Conservation (phyloP, 495 filamentous ascomycete species). For the Chaetomium fimeti region DNA sequence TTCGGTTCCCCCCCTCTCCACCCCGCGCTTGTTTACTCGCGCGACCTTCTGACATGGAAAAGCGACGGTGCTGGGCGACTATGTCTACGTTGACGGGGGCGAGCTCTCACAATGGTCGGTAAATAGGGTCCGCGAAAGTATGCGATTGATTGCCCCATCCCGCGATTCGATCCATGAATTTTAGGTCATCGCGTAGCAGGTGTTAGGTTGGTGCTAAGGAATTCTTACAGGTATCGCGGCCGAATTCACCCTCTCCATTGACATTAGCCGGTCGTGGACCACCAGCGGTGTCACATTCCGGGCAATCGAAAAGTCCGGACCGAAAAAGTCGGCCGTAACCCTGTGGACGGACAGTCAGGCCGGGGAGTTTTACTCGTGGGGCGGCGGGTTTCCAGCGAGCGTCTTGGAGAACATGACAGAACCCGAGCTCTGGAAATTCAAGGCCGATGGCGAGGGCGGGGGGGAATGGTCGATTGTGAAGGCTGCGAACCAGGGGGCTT, state of each 20-base stretch:
- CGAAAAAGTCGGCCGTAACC: neutral
- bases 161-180: neutral
- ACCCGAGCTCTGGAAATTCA: neutral
- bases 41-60: neutral
- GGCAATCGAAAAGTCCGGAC: neutral
- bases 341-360: neutral
- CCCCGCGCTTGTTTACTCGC: neutral
- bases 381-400: neutral
- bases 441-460: neutral
- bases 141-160: neutral
- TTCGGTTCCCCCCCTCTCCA: neutral
- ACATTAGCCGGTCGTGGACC: slow-evolving; percentile 4
- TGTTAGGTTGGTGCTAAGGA: neutral
- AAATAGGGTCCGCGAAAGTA: neutral
- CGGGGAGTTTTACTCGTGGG: neutral
- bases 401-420: neutral
- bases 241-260: neutral
- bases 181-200: neutral
- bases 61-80: neutral
- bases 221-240: neutral
- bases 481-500: neutral
- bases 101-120: neutral
- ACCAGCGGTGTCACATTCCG: neutral
- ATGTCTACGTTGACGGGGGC: slow-evolving; percentile 1
- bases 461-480: neutral